Conservation (phyloP, 2,329 filamentous ascomycete species). For the Pseudovirgaria hyperparasitica region DNA sequence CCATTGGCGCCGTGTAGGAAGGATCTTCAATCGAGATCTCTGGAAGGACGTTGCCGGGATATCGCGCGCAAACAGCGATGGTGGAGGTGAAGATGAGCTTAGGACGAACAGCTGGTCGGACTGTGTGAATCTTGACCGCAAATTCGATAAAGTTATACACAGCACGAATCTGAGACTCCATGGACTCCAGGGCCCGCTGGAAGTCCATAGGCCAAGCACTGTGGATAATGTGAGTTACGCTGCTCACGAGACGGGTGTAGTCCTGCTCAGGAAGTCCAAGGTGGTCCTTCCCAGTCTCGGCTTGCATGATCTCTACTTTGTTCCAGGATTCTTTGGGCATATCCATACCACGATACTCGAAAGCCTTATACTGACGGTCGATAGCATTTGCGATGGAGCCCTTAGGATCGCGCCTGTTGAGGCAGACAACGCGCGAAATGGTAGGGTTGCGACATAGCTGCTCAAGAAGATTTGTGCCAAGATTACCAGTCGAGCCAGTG, state of each 20-base stretch:
- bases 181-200: slow-evolving; percentile 35
- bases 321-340: slow-evolving; percentile 3
- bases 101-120: slow-evolving; percentile 4
- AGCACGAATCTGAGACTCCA: slow-evolving; percentile 30
- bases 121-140: too few relatives aligned
- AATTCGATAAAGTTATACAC: slow-evolving; percentile 28
- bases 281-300: slow-evolving; percentile 7
- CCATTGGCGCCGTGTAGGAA: too few relatives aligned
- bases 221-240: slow-evolving; percentile 34
- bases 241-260: slow-evolving; percentile 6
- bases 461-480: slow-evolving; percentile 12
- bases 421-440: slow-evolving; percentile 11
- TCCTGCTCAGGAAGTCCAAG: slow-evolving; percentile 25
- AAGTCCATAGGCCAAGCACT: slow-evolving; percentile 45
- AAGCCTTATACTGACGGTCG: too few relatives aligned
- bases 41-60: too few relatives aligned
- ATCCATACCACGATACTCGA: too few relatives aligned
- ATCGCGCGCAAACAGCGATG: too few relatives aligned
- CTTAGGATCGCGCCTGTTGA: slow-evolving; percentile 10
- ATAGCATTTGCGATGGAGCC: slow-evolving; percentile 3
- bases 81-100: slow-evolving; percentile 5
- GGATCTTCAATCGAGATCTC: too few relatives aligned
- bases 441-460: slow-evolving; percentile 7
- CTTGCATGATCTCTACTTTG: slow-evolving; percentile 7
- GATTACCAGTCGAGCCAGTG: slow-evolving; percentile 14